These are phyloP conservation scores for Vicia faba DNA, from an alignment of 306 rosid species.

Conservation along the genomic window DNA sequence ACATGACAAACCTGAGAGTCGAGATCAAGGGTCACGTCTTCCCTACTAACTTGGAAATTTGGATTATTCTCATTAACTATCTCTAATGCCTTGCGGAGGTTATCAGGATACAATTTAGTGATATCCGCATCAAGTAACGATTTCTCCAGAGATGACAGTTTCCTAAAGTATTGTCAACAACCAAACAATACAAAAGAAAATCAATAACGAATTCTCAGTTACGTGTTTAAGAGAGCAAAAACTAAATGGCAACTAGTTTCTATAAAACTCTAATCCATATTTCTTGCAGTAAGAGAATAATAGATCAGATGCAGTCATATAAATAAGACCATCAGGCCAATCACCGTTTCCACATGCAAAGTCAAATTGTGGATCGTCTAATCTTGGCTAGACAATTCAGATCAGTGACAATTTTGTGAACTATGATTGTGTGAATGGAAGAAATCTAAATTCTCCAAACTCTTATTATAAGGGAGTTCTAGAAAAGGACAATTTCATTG, in stretches of 20 bases:
- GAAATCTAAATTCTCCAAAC: too few species aligned
- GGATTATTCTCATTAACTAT: slow-evolving; percentile 65
- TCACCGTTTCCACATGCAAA: not conserved
- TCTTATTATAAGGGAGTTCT: too few species aligned
- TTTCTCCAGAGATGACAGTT: slow-evolving; percentile 65
- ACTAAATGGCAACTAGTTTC: not conserved
- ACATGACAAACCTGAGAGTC: slow-evolving; percentile 64
- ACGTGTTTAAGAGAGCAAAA: not conserved
- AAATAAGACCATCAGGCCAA: not conserved
- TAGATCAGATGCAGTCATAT: not conserved
- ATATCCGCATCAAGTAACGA: slow-evolving; percentile 50
- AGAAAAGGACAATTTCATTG: not conserved
- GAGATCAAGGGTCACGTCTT: slow-evolving; percentile 71
- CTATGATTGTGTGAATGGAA: not conserved
- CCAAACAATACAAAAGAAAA: not conserved
- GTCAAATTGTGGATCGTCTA: not conserved
- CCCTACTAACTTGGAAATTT: slow-evolving; percentile 52
- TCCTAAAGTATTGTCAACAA: slow-evolving; percentile 43
- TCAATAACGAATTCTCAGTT: not conserved
- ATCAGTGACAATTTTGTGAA: not conserved
- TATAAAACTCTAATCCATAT: not conserved
- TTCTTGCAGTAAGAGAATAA: too few species aligned
- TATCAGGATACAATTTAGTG: slow-evolving; percentile 56
- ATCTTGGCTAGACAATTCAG: too few species aligned
- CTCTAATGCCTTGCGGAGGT: slow-evolving; percentile 61